Evolutionary conservation across 1,139 yeast species (phyloP).

Genomic region (Taiozyma sp.): DNA sequence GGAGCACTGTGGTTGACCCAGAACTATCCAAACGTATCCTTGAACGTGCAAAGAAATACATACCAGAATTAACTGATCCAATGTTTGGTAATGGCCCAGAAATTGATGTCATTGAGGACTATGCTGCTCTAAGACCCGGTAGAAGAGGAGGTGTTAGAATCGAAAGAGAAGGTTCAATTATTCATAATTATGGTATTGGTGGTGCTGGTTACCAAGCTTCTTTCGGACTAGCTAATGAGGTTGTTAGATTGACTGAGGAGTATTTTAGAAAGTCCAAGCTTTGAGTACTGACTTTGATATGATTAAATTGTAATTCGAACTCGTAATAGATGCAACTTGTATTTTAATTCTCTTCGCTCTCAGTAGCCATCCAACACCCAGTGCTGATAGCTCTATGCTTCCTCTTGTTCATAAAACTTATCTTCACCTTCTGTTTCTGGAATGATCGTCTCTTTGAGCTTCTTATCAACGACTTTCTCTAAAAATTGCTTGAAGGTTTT

Average conservation of each 20-base stretch:
- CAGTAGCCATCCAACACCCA: too few relatives aligned
- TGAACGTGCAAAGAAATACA: constrained; percentile 40
- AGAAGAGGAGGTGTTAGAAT: constrained; percentile 56
- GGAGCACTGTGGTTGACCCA: constrained; percentile 31
- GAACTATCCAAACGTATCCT: constrained; percentile 44
- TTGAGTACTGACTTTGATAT: background rate
- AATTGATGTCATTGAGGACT: constrained; percentile 43
- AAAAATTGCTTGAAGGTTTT: background rate
- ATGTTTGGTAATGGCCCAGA: constrained; percentile 21
- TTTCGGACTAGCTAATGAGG: constrained; percentile 54
- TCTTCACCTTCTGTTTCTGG: background rate
- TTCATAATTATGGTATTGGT: constrained; percentile 70
- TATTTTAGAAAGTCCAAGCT: constrained; percentile 5
- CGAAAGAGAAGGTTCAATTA: constrained; percentile 38
- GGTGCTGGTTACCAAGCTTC: constrained; percentile 72
- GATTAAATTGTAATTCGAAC: background rate
- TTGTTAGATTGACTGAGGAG: constrained; percentile 25
- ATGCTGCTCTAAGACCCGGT: constrained; percentile 72
- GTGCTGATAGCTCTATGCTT: background rate
- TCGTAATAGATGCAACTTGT: background rate
- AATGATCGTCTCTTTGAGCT: background rate
- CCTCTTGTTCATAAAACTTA: background rate
- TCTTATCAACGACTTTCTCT: background rate
- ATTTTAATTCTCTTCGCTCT: too few relatives aligned
- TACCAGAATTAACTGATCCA: constrained; percentile 50